A percentile compares a stretch with the other conserved stretches of the same genome.
Evolutionary conservation across 176 grass and related monocot species (phyloP).

Genomic region (Chrysopogon serrulatus): DNA sequence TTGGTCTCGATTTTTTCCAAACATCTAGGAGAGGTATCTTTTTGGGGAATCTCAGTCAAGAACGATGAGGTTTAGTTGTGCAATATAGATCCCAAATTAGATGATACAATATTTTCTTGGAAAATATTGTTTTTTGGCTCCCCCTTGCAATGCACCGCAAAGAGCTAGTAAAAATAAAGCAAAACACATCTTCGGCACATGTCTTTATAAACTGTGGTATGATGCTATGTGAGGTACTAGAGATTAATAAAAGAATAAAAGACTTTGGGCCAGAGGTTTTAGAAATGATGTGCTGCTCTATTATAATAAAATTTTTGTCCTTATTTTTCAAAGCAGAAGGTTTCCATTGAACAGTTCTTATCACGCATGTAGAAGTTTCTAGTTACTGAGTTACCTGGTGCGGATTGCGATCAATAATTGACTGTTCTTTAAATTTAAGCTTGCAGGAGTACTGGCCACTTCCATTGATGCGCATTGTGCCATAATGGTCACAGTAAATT

Average conservation of each 20-base stretch:
- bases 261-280: neutral
- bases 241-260: neutral
- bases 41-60: neutral
- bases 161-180: neutral
- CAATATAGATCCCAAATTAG: neutral
- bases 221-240: neutral
- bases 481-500: conserved; percentile 99
- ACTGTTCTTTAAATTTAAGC: conserved; percentile 97
- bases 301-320: neutral
- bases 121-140: neutral
- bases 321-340: conserved; percentile 3
- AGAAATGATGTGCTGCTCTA: neutral
- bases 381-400: conserved; percentile 65
- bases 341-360: neutral
- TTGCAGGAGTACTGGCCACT: conserved; percentile 90
- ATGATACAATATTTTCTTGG: neutral
- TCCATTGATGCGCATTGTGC: conserved; percentile 88
- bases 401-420: conserved; percentile 87
- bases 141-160: neutral
- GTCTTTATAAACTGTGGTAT: neutral
- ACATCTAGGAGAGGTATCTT: neutral
- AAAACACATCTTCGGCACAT: neutral
- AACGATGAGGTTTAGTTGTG: neutral
- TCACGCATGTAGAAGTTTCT: conserved; percentile 3
- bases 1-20: neutral